These are phyloP conservation scores for Plectosphaerella sp. DNA, from an alignment of 2,329 filamentous ascomycete genomes.

Conservation along the genomic window DNA sequence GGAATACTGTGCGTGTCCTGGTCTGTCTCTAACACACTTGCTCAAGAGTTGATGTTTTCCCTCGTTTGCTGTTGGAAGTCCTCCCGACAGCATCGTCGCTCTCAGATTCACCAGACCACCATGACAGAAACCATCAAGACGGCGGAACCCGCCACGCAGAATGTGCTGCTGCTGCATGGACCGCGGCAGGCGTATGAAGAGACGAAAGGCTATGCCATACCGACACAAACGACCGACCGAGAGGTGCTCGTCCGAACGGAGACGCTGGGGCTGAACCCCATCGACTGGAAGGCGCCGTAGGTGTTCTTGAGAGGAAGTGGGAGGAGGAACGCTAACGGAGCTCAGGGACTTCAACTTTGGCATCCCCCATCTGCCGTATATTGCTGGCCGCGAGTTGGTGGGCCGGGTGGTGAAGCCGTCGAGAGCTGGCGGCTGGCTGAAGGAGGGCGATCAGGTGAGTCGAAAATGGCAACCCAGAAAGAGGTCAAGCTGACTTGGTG, in stretches of 20 bases:
- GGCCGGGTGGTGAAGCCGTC: slow-evolving; percentile 53
- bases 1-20: neutral
- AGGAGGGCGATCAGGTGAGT: slow-evolving; percentile 47
- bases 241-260: slow-evolving; percentile 61
- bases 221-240: slow-evolving; percentile 24
- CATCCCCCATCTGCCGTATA: slow-evolving; percentile 62
- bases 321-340: neutral
- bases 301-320: slow-evolving; percentile 19
- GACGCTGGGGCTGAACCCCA: slow-evolving; percentile 69
- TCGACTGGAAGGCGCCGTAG: slow-evolving; percentile 72
- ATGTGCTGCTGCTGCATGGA: slow-evolving; percentile 44
- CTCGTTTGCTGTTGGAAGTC: neutral
- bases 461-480: slow-evolving; percentile 1
- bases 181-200: slow-evolving; percentile 45
- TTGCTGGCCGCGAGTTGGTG: slow-evolving; percentile 66
- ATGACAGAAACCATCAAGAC: slow-evolving; percentile 7
- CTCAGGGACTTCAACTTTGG: slow-evolving; percentile 65
- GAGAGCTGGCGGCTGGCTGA: slow-evolving; percentile 31
- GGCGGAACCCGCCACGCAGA: slow-evolving; percentile 25
- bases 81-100: neutral
- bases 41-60: neutral
- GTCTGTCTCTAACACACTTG: neutral
- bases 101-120: neutral
- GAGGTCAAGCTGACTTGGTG: neutral
- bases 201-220: slow-evolving; percentile 38